These are phyloP conservation scores for Penicillium pancosmium DNA, from an alignment of 495 filamentous ascomycete species.

Conservation along the genomic window DNA sequence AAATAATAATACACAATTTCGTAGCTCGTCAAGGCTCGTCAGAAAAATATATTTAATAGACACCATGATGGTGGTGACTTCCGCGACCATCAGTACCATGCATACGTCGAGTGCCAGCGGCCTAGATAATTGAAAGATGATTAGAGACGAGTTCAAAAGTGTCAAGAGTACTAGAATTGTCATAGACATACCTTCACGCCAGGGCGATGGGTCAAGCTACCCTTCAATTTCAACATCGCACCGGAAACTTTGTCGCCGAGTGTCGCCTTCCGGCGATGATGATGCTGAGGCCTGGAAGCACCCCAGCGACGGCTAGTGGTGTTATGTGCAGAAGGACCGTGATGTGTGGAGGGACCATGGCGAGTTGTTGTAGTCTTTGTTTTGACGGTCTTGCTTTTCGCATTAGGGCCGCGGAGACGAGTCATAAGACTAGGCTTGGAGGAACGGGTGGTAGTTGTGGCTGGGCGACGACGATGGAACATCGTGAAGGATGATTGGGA, in stretches of 20 bases:
- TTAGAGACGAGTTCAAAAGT: not conserved
- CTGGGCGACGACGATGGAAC: conserved; percentile 31
- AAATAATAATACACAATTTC: not conserved
- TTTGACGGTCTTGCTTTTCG: conserved; percentile 30
- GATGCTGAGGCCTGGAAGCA: conserved; percentile 41
- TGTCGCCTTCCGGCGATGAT: conserved; percentile 57
- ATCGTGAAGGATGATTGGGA: conserved; percentile 20
- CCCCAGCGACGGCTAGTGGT: conserved; percentile 11
- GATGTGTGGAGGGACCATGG: conserved; percentile 6
- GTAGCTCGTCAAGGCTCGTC: not conserved
- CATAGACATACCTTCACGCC: conserved; percentile 59
- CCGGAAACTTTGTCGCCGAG: conserved; percentile 73
- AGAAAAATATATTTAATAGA: conserved; percentile 15
- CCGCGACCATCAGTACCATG: conserved; percentile 70
- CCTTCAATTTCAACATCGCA: conserved; percentile 67
- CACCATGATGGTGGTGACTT: conserved; percentile 32
- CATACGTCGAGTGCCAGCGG: conserved; percentile 72
- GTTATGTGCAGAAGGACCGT: not conserved
- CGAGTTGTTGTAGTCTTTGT: conserved; percentile 31
- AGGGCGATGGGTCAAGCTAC: conserved; percentile 61
- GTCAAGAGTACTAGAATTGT: not conserved
- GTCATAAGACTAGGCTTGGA: conserved; percentile 52
- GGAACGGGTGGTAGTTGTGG: conserved; percentile 37
- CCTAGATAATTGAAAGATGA: conserved; percentile 39
- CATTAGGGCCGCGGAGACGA: conserved; percentile 31